phyloP scores from a whole-genome alignment of 495 filamentous ascomycete genomes.

The Penicillium atrosanguineum region DNA sequence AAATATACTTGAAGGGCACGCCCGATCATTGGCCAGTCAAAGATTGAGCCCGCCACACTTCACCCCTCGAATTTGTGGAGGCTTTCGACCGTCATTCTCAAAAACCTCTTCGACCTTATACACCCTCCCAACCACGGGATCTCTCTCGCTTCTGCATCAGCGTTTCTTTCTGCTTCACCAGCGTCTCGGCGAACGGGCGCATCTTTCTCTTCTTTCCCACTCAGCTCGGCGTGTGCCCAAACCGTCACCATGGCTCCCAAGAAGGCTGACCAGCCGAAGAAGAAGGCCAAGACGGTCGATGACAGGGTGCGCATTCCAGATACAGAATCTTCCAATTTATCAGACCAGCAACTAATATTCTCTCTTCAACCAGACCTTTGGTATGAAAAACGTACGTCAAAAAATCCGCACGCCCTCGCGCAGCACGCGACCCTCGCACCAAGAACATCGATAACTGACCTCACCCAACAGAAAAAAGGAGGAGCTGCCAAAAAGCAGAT shows the following conservation, averaged over 20 bases:
- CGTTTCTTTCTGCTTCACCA: slow-evolving; percentile 11
- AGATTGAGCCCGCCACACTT: slow-evolving; percentile 29
- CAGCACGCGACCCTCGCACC: slow-evolving; percentile 10
- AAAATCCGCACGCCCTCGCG: slow-evolving; percentile 6
- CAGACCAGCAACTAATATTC: slow-evolving; percentile 12
- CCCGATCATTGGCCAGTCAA: slow-evolving; percentile 26
- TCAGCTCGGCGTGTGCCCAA: slow-evolving; percentile 16
- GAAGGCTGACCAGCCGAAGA: slow-evolving; percentile 60
- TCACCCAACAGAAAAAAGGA: slow-evolving; percentile 75
- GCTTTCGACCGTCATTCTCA: slow-evolving; percentile 14
- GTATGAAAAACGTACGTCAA: slow-evolving; percentile 87
- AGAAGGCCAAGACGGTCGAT: slow-evolving; percentile 74
- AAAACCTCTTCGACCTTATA: not conserved
- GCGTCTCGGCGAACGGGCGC: slow-evolving; percentile 21
- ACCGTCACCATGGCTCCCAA: slow-evolving; percentile 85
- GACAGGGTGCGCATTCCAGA: slow-evolving; percentile 62
- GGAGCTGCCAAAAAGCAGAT: slow-evolving; percentile 85
- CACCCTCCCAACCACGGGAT: not conserved
- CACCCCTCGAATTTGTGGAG: slow-evolving; percentile 32
- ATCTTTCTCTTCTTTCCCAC: slow-evolving; percentile 19
- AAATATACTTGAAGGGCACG: slow-evolving; percentile 19
- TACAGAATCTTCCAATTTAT: not conserved
- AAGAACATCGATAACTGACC: slow-evolving; percentile 12
- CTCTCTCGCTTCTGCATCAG: slow-evolving; percentile 21
- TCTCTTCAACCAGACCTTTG: slow-evolving; percentile 64